Percentiles rank a stretch among this genome's conserved stretches.
Conservation (phyloP, 2,329 filamentous ascomycete species). For the Clarireedia monteithiana region DNA sequence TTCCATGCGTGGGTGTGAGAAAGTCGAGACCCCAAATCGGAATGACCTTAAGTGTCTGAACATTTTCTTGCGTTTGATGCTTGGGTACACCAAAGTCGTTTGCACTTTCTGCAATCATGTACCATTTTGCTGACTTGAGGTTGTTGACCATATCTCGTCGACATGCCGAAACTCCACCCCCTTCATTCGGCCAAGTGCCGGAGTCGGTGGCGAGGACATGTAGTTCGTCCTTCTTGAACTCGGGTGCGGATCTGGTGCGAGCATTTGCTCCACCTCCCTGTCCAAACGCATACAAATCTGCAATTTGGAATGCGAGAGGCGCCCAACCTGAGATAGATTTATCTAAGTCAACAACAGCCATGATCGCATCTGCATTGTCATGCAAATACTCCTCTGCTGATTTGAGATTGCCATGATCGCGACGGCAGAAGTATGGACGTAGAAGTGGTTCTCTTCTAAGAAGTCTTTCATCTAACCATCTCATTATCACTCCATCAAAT, state of each 20-base stretch:
- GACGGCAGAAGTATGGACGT: conserved; percentile 33
- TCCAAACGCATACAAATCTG: conserved; percentile 31
- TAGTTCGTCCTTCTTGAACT: conserved; percentile 22
- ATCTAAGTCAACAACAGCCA: conserved; percentile 27
- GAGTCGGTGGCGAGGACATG: conserved; percentile 35
- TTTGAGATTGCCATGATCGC: conserved; percentile 31
- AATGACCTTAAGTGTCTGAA: conserved; percentile 41
- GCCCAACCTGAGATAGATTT: conserved; percentile 24
- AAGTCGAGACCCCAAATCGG: conserved; percentile 44
- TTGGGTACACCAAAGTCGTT: conserved; percentile 43
- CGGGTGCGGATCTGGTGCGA: conserved; percentile 27
- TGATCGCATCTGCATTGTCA: conserved; percentile 24
- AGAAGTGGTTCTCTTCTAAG: conserved; percentile 34
- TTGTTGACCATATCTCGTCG: conserved; percentile 43
- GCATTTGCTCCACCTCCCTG: conserved; percentile 30
- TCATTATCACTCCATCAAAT: conserved; percentile 38
- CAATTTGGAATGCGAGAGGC: conserved; percentile 29
- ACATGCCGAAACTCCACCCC: conserved; percentile 42
- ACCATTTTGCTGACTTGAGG: conserved; percentile 39
- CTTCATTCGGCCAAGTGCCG: conserved; percentile 28
- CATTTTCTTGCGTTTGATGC: conserved; percentile 41
- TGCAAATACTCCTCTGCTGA: conserved; percentile 35
- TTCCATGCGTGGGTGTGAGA: conserved; percentile 40
- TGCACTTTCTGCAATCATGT: conserved; percentile 43
- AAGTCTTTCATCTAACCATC: conserved; percentile 39